Evolutionary conservation across 176 grass and related monocot species (phyloP).

Genomic region (Saccharum spontaneum): DNA sequence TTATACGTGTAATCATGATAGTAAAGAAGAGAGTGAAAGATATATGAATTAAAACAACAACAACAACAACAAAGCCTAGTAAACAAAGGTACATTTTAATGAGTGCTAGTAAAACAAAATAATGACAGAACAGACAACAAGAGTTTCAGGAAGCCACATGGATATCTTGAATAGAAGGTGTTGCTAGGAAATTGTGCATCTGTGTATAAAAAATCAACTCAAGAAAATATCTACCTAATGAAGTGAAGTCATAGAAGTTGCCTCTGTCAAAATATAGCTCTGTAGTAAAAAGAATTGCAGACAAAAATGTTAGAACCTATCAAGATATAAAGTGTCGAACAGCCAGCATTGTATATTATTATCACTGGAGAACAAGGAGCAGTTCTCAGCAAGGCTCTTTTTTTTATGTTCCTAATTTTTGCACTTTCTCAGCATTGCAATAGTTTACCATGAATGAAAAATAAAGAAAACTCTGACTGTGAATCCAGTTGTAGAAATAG

Average conservation of each 20-base stretch:
- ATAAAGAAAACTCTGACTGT: not conserved
- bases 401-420: not conserved
- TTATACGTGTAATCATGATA: not conserved
- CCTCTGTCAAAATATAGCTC: slow-evolving; percentile 88
- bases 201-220: not conserved
- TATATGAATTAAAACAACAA: not conserved
- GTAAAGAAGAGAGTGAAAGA: not conserved
- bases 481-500: not conserved
- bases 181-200: not conserved
- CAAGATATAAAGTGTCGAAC: not conserved
- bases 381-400: not conserved
- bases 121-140: not conserved
- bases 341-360: not conserved
- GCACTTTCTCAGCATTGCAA: not conserved
- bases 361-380: not conserved
- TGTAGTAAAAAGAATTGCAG: slow-evolving; percentile 37
- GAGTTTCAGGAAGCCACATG: not conserved
- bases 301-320: slow-evolving; percentile 11
- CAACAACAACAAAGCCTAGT: too few species aligned
- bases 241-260: slow-evolving; percentile 96
- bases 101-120: not conserved
- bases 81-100: not conserved
- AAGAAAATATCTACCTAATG: slow-evolving; percentile 58
- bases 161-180: not conserved
- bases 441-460: not conserved